These are phyloP conservation scores for Dendrobium nobile DNA, from an alignment of 106 monocot genomes.

Conservation along the genomic window DNA sequence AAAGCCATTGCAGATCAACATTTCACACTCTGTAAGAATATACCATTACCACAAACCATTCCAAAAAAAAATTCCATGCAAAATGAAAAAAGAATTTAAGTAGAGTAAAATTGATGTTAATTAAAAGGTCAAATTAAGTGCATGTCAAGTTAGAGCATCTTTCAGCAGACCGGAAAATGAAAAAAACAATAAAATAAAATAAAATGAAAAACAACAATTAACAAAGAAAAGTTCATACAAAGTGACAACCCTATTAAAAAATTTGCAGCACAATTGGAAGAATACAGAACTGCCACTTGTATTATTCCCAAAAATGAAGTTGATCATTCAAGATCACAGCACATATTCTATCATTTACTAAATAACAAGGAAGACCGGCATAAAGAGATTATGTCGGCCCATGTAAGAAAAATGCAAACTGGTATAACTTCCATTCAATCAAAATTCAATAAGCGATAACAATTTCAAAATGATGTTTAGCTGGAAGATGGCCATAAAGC, in stretches of 20 bases:
- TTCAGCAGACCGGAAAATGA: background rate
- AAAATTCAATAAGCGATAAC: background rate
- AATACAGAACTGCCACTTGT: background rate
- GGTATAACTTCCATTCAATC: background rate
- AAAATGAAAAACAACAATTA: background rate
- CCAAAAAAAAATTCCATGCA: background rate
- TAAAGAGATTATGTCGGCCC: background rate
- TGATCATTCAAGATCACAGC: background rate
- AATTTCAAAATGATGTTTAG: constrained; percentile 2
- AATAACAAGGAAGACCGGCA: background rate
- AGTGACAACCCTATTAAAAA: background rate
- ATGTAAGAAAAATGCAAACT: background rate
- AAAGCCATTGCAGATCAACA: background rate
- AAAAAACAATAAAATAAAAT: background rate
- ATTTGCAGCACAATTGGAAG: background rate
- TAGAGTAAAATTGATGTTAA: background rate
- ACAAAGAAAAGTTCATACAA: background rate
- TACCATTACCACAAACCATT: background rate
- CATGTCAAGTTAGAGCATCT: background rate
- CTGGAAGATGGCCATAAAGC: background rate
- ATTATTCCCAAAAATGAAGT: background rate
- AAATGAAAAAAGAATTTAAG: background rate
- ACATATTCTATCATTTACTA: background rate
- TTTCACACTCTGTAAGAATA: background rate
- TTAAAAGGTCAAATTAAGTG: background rate